These are phyloP conservation scores for Aspergillus aculeatinus DNA, from an alignment of 2,329 filamentous ascomycete species.

Conservation along the genomic window DNA sequence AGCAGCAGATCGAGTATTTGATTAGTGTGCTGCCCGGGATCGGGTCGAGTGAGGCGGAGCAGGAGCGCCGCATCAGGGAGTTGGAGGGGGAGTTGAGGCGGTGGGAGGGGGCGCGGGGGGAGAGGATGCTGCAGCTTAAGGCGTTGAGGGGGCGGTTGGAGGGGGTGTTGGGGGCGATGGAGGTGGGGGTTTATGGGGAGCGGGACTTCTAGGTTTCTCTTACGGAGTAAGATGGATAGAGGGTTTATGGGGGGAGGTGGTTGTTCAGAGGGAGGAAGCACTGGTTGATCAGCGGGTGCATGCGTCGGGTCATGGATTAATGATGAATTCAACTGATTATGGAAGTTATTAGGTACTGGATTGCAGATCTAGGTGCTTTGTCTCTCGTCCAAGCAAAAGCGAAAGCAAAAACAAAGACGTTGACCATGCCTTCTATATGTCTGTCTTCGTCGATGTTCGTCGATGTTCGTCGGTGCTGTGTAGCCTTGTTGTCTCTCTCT, in stretches of 20 bases:
- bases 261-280: too few relatives aligned
- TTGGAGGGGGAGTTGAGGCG: constrained; percentile 45
- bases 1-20: constrained; percentile 52
- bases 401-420: too few relatives aligned
- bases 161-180: constrained; percentile 42
- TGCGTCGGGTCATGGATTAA: neutral
- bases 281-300: too few relatives aligned
- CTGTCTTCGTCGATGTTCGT: neutral
- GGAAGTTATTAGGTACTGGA: too few relatives aligned
- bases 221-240: neutral
- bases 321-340: neutral
- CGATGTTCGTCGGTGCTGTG: neutral
- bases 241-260: too few relatives aligned
- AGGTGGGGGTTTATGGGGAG: constrained; percentile 37
- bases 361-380: too few relatives aligned
- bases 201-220: constrained; percentile 5
- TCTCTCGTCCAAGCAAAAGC: too few relatives aligned
- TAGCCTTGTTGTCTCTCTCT: neutral
- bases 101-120: constrained; percentile 45
- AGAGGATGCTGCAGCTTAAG: constrained; percentile 45
- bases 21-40: constrained; percentile 49
- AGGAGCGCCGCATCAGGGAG: constrained; percentile 44
- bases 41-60: constrained; percentile 45
- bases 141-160: constrained; percentile 43
- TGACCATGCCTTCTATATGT: neutral